phyloP scores from a whole-genome alignment of 805 yeast genomes.

The Yamadazyma sp. region DNA sequence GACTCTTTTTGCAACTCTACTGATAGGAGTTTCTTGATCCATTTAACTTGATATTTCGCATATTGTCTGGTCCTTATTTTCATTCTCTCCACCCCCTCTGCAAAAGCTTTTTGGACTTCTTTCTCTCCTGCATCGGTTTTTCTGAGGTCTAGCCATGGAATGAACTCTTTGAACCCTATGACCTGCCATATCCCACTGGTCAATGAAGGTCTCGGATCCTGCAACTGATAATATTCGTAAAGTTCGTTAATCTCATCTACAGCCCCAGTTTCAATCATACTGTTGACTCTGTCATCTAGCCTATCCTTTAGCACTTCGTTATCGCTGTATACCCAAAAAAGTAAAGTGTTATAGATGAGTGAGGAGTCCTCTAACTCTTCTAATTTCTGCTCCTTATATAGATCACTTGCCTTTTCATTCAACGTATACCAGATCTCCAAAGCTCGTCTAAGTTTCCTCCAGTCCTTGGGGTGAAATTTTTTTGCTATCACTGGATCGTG shows the following conservation, averaged over 20 bases:
- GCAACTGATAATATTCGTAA: slow-evolving; percentile 42
- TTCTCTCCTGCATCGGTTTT: slow-evolving; percentile 14
- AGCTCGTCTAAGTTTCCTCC: slow-evolving; percentile 74
- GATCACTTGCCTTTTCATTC: slow-evolving; percentile 65
- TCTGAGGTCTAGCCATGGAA: slow-evolving; percentile 57
- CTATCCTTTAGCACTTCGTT: slow-evolving; percentile 56
- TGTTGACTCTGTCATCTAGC: slow-evolving; percentile 77
- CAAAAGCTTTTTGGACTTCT: slow-evolving; percentile 22
- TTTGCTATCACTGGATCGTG: slow-evolving; percentile 71
- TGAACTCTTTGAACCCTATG: slow-evolving; percentile 87
- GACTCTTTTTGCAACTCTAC: slow-evolving; percentile 56
- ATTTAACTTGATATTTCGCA: slow-evolving; percentile 84
- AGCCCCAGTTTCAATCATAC: slow-evolving; percentile 74
- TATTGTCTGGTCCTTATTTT: slow-evolving; percentile 81
- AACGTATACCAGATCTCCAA: slow-evolving; percentile 74
- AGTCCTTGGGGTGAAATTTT: slow-evolving; percentile 91
- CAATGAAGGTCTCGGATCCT: slow-evolving; percentile 44
- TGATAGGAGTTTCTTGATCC: slow-evolving; percentile 75
- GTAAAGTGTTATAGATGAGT: slow-evolving; percentile 58
- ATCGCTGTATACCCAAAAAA: slow-evolving; percentile 82
- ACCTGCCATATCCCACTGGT: slow-evolving; percentile 90
- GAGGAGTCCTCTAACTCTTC: slow-evolving; percentile 44
- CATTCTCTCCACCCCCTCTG: slow-evolving; percentile 67
- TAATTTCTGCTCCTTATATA: slow-evolving; percentile 60
- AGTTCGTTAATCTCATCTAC: slow-evolving; percentile 65